phyloP scores from a whole-genome alignment of 768 basidiomycete genomes.

The Amyloporia xantha region DNA sequence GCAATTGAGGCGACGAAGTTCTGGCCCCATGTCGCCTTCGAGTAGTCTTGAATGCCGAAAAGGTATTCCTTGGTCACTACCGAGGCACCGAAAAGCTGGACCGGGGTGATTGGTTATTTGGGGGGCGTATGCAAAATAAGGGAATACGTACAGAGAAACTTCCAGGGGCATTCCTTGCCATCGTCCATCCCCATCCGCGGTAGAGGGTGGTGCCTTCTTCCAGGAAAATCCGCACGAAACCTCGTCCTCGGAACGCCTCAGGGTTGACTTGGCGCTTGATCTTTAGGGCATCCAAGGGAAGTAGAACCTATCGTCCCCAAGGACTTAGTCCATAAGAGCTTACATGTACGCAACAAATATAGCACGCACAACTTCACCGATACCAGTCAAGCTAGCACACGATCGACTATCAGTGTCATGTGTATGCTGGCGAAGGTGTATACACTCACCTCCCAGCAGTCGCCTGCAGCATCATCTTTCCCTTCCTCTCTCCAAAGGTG shows the following conservation, averaged over 20 bases:
- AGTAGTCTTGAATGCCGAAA: slow-evolving; percentile 85
- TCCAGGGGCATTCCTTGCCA: slow-evolving; percentile 95
- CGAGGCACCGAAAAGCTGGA: slow-evolving; percentile 94
- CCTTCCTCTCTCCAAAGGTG: slow-evolving; percentile 88
- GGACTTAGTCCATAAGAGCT: slow-evolving; percentile 65
- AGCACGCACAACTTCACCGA: slow-evolving; percentile 84
- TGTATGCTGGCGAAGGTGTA: slow-evolving; percentile 17
- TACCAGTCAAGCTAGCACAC: slow-evolving; percentile 49
- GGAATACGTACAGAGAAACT: slow-evolving; percentile 73
- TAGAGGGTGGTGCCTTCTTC: slow-evolving; percentile 93
- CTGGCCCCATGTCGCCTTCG: slow-evolving; percentile 92
- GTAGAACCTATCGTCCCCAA: slow-evolving; percentile 62
- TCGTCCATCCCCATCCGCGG: slow-evolving; percentile 98
- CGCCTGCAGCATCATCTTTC: slow-evolving; percentile 95
- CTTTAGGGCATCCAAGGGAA: slow-evolving; percentile 94
- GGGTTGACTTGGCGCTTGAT: slow-evolving; percentile 99
- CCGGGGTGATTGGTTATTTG: neutral
- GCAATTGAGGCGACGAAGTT: slow-evolving; percentile 95
- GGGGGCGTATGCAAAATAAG: neutral
- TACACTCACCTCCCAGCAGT: slow-evolving; percentile 91
- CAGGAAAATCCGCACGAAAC: slow-evolving; percentile 79
- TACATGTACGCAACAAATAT: slow-evolving; percentile 47
- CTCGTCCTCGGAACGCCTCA: slow-evolving; percentile 94
- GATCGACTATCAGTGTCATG: neutral
- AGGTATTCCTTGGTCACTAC: slow-evolving; percentile 92